Base-by-base conservation (phyloP, 108 stramenopile genomes). In the Pseudonitzschia pungens region DNA sequence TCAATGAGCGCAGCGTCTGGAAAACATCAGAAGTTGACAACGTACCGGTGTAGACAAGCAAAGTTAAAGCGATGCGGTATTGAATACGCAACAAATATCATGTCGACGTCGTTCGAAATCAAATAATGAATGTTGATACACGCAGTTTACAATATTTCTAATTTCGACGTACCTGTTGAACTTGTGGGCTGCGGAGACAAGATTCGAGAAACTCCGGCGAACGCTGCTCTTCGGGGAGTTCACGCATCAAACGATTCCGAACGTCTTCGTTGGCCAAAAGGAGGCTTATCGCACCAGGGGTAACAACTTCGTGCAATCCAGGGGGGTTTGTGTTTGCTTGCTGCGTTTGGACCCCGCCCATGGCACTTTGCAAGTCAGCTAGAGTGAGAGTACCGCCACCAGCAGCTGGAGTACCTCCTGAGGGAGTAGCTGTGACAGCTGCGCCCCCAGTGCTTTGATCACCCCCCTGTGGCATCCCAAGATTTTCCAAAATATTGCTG, bases 401-500 rank as follows among this genome's bases (percentile, higher is more conserved):
- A 27, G 41, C 75, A 22, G 52, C 65, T 2, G 78, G 29, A 40
- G 69, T 63, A 20, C 83, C 48, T 32, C 69, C 70, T 53, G 71
- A 44, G 10, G 71, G 0, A 41, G 73, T n/a, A 54, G 75, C 44
- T 21, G 48, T 21, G 51, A 74, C 27, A 24, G 69, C 36, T 59
- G 81, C 50, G 14, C 71, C 43, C 21, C 42, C 45, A 24, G 50
- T 52, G 18, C 60, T 58, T 42, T 58, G 54, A 21, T 55, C 82
- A 43, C 73, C 82, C 12, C 83, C 86, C 40, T 84, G 85, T 31
- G 92, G 92, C 77, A 91, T 85, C 20, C 92, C 92, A 33, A 94
- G 75, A 70, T 93, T 93, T 73, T 91, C 90, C 54, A 93, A 69
- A 78, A 93, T 93, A 50, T 84, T 90, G 65, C 83, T 82, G 33